These are phyloP conservation scores for Pneumocystis wakefieldiae DNA, from an alignment of 1,139 yeast species.

Conservation along the genomic window DNA sequence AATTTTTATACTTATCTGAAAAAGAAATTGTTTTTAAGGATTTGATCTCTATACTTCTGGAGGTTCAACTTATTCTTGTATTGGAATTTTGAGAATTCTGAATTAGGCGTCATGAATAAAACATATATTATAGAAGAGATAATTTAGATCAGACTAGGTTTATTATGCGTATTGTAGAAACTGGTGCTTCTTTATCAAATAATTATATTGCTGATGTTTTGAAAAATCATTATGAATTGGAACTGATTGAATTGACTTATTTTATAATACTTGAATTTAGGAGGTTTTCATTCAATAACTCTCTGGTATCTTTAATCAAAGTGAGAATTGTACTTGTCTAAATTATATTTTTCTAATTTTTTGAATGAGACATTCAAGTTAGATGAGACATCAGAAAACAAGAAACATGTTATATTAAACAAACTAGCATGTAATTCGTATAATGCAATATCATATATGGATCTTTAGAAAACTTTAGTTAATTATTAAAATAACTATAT, in stretches of 20 bases:
- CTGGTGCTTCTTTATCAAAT: conserved; percentile 13
- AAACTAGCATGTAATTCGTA: conserved; percentile 17
- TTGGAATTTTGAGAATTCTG: conserved; percentile 2
- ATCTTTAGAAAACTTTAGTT: not conserved
- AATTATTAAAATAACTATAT: conserved; percentile 37
- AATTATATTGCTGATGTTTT: conserved; percentile 13
- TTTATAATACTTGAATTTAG: not conserved
- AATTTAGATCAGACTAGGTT: conserved; percentile 24
- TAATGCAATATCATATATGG: not conserved
- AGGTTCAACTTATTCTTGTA: conserved; percentile 3
- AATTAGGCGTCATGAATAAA: conserved; percentile 13
- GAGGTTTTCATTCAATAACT: conserved; percentile 2
- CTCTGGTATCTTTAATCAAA: not conserved
- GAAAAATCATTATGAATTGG: conserved; percentile 12
- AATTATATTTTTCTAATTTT: not conserved
- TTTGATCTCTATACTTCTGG: conserved; percentile 10
- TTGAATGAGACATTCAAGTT: not conserved
- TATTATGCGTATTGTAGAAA: conserved; percentile 24
- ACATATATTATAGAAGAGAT: conserved; percentile 21
- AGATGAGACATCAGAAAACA: not conserved
- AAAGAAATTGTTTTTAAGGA: not conserved
- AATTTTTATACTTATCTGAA: not conserved
- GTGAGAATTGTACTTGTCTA: not conserved
- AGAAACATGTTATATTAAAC: not conserved
- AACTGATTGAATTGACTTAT: conserved; percentile 2